Evolutionary conservation across 257 asterid genomes (phyloP), one percentile per base, ranked within the genome.

Genomic region (Verbascum thapsus): DNA sequence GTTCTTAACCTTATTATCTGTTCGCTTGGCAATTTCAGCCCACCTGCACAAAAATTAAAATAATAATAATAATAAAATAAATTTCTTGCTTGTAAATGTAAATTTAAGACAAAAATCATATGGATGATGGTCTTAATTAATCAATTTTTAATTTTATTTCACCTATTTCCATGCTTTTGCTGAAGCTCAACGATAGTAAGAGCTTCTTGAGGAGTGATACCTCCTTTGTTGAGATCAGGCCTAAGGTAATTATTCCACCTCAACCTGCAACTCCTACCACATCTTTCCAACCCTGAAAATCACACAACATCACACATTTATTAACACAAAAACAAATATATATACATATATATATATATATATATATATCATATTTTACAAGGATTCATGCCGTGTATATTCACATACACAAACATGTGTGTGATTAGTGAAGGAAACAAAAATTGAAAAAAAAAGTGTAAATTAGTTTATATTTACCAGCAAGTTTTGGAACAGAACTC

Each of bases 181-280:
- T 90, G 98, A 63, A 85, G 91, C 39, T 83, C 78, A 58, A 85
- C 64, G 71, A 90, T 84, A 47, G 79, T 74, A 12, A 76, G 49
- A 8, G 90, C 87, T 82, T 90, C 96, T 18, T 77, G 74, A 2
- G 78, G 77, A 10, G 84, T 66, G 60, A 90, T 83, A 62, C 76
- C 74, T 23, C 95, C 98, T 62, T 92, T 75, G 70, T 90, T 90
- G 43, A 90, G 73, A 73, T 83, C 98, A 1, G 98, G 98, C 63
- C 96, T 74, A 8, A 90, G 82, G 72, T 90, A 90, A 49, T 90
- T 90, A 41, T 81, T 90, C 96, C 98, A 87, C 22, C 98, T 74
- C 50, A 88, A 57, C 10, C 98, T 80, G 78, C 98, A 90, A 23
- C 98, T 90, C 68, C 85, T 90, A 2, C 94, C 98, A 63, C 98